Evolutionary conservation across 805 yeast species (phyloP).

Genomic region (Yamadazyma ubonensis): DNA sequence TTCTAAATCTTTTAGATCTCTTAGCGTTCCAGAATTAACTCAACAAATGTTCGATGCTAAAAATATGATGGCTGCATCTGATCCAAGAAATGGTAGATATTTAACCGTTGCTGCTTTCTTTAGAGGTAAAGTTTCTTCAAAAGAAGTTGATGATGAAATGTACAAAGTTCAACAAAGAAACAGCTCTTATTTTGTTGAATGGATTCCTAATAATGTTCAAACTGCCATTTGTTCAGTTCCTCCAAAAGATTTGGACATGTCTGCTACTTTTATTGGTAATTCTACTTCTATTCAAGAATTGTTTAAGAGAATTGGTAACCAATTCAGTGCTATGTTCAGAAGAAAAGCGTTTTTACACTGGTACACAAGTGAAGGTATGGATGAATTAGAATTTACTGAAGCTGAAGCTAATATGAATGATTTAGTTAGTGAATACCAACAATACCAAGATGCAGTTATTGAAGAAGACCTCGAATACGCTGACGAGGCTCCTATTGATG

Average conservation of each 20-base stretch:
- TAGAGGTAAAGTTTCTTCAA: constrained; percentile 89
- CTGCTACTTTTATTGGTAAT: constrained; percentile 92
- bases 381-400: constrained; percentile 88
- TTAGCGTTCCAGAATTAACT: constrained; percentile 87
- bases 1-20: constrained; percentile 77
- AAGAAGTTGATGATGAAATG: constrained; percentile 95
- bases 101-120: constrained; percentile 91
- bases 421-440: constrained; percentile 84
- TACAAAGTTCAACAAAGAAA: constrained; percentile 77
- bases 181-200: constrained; percentile 83
- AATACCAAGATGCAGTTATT: constrained; percentile 79
- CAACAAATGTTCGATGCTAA: constrained; percentile 91
- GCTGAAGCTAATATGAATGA: constrained; percentile 92
- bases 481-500: constrained; percentile 62
- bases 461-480: constrained; percentile 75
- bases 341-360: constrained; percentile 95
- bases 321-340: constrained; percentile 88
- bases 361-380: constrained; percentile 97
- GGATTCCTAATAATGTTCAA: constrained; percentile 96
- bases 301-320: constrained; percentile 85
- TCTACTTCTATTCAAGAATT: constrained; percentile 90
- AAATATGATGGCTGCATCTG: constrained; percentile 95
- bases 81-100: constrained; percentile 88
- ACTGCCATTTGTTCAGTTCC: constrained; percentile 91
- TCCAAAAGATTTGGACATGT: constrained; percentile 79